A percentile compares a stretch with the other conserved stretches of the same genome.
phyloP scores from a whole-genome alignment of 2,329 filamentous ascomycete genomes.

The Penicillium sp. region DNA sequence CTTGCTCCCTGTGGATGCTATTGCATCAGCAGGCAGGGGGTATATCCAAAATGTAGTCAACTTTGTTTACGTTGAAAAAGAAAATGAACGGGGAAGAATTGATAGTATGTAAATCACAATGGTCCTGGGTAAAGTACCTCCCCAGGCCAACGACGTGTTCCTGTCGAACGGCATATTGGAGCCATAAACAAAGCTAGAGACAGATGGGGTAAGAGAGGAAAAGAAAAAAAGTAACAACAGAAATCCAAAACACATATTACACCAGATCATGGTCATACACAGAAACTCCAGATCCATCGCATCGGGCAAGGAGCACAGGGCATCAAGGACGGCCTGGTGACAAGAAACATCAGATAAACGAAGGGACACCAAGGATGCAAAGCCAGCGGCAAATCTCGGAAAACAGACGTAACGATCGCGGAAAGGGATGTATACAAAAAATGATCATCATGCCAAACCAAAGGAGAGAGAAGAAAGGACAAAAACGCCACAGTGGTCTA shows the following conservation, averaged over 20 bases:
- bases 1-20: no score
- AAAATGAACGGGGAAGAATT: conserved; percentile 7
- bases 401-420: not conserved
- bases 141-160: no score
- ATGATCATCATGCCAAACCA: not conserved
- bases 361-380: conserved; percentile 23
- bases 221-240: not conserved
- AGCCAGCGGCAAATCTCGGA: conserved; percentile 10
- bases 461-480: no score
- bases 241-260: conserved; percentile 14
- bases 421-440: conserved; percentile 15
- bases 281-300: conserved; percentile 17
- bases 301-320: conserved; percentile 6
- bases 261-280: conserved; percentile 13
- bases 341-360: conserved; percentile 5
- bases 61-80: not conserved
- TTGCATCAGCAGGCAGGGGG: not conserved
- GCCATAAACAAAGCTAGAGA: no score
- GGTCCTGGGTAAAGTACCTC: no score
- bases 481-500: conserved; percentile 25
- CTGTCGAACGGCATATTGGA: no score
- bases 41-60: no score
- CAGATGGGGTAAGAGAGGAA: no score
- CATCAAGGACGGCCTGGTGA: not conserved
- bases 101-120: no score